Evolutionary conservation across 164 flowering plant species (phyloP).

Genomic region (Santalum album): DNA sequence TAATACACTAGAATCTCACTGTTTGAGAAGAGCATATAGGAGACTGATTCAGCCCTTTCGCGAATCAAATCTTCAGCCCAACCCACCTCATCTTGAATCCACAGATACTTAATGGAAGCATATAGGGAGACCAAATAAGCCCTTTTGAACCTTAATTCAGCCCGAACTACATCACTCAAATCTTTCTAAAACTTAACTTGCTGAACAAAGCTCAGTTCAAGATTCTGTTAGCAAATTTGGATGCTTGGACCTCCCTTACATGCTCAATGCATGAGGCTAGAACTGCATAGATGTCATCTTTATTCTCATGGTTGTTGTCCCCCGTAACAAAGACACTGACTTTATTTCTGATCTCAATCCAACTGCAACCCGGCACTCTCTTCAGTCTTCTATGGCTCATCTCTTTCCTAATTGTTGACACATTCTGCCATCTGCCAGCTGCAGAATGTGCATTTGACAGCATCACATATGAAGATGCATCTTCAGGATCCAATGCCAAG

Average conservation of each 20-base stretch:
- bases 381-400: constrained; percentile 56
- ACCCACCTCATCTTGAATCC: too few species aligned
- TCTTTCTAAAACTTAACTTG: too few species aligned
- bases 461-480: constrained; percentile 67
- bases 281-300: constrained; percentile 31
- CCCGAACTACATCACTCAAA: too few species aligned
- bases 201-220: too few species aligned
- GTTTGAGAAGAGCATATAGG: too few species aligned
- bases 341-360: constrained; percentile 53
- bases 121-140: too few species aligned
- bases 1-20: too few species aligned
- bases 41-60: too few species aligned
- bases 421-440: constrained; percentile 58
- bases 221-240: too few species aligned
- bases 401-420: constrained; percentile 40
- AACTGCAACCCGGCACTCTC: constrained; percentile 68
- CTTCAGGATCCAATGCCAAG: constrained; percentile 49
- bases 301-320: constrained; percentile 33
- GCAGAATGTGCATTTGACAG: constrained; percentile 63
- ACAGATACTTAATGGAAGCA: too few species aligned
- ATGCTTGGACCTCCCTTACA: constrained; percentile 16
- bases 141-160: too few species aligned
- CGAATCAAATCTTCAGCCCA: too few species aligned
- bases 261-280: constrained; percentile 28
- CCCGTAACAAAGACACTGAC: constrained; percentile 52